Conservation (phyloP, 2,329 filamentous ascomycete genomes). For the Botrytis medusae region DNA sequence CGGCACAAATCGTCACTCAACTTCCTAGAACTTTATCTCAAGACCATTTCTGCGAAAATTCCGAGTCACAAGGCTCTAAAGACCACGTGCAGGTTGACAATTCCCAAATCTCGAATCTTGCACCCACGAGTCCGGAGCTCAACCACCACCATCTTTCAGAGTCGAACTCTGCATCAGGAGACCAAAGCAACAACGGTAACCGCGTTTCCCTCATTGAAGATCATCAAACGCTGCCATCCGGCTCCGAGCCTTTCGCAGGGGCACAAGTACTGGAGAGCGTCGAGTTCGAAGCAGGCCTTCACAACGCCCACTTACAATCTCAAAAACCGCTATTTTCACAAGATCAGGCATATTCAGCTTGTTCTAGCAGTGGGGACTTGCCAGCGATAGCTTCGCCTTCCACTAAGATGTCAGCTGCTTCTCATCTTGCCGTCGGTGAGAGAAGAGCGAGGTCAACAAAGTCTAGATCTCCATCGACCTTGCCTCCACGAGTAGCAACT, state of each 20-base stretch:
- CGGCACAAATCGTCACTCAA: constrained; percentile 24
- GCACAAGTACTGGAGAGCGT: constrained; percentile 11
- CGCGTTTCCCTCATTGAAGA: neutral
- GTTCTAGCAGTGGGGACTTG: neutral
- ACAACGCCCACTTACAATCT: neutral
- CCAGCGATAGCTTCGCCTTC: neutral
- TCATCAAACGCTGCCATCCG: neutral
- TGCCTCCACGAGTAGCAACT: constrained; percentile 12
- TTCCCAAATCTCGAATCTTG: neutral
- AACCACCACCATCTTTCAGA: neutral
- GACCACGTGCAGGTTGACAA: constrained; percentile 14
- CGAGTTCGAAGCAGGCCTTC: neutral
- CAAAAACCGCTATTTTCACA: neutral
- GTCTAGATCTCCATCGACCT: constrained; percentile 18
- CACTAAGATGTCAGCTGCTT: constrained; percentile 4
- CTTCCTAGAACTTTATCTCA: neutral
- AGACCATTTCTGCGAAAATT: neutral
- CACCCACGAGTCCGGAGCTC: neutral
- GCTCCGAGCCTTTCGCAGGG: neutral
- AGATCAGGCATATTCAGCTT: neutral
- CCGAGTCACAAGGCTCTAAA: neutral
- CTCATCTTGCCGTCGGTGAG: constrained; percentile 6
- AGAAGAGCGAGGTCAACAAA: constrained; percentile 14
- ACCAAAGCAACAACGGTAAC: neutral
- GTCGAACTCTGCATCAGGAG: neutral